These are phyloP conservation scores for Vaccinium macrocarpon DNA, from an alignment of 148 eudicot genomes.

Conservation along the genomic window DNA sequence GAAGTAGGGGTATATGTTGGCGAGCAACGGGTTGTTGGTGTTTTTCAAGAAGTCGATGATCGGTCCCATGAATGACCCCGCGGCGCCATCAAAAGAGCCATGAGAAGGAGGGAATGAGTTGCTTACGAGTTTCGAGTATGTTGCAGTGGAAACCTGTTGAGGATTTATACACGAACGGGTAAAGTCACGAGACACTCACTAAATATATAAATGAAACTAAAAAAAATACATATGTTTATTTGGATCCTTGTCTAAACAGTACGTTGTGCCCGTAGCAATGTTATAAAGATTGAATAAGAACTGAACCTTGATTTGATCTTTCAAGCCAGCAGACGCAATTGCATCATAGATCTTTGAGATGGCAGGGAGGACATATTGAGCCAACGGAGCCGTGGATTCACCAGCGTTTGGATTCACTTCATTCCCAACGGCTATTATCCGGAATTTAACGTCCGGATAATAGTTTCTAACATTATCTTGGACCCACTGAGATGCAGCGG, in stretches of 20 bases:
- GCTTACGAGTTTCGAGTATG: not conserved
- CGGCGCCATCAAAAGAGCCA: no score
- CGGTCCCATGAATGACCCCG: not conserved
- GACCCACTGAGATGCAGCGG: not conserved
- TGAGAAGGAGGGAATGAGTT: not conserved
- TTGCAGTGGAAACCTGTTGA: not conserved
- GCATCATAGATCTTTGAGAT: no score
- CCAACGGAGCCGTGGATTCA: not conserved
- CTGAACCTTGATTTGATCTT: not conserved
- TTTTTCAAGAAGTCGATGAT: not conserved
- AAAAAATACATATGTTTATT: no score
- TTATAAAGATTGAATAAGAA: not conserved
- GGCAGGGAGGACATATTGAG: no score
- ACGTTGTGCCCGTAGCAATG: not conserved
- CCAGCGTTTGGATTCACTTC: not conserved
- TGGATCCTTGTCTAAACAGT: no score
- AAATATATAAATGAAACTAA: no score
- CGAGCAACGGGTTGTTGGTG: not conserved
- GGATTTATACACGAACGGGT: not conserved
- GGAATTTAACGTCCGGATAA: not conserved
- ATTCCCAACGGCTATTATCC: not conserved
- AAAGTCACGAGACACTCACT: no score
- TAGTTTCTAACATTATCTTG: not conserved
- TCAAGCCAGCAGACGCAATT: no score
- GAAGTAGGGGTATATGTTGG: not conserved